phyloP scores from a whole-genome alignment of 2,329 filamentous ascomycete species.

The Diaporthe destruens region DNA sequence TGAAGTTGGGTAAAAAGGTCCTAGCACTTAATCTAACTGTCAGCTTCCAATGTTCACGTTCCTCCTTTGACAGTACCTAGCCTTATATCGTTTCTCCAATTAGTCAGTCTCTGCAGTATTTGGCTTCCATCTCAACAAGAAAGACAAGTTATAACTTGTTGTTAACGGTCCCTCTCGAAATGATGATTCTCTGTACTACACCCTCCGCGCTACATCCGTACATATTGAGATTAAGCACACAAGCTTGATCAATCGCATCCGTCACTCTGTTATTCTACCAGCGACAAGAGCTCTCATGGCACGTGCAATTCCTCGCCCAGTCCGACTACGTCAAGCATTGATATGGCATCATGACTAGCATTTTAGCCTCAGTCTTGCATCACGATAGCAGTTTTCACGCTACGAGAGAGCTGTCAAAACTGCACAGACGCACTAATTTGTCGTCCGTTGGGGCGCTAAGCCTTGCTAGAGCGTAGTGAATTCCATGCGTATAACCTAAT shows the following conservation, averaged over 20 bases:
- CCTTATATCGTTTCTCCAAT: too few species aligned
- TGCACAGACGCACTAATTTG: not conserved
- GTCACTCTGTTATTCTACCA: not conserved
- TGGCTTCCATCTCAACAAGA: not conserved
- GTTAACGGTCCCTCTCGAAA: too few species aligned
- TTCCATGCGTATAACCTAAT: not conserved
- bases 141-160: too few species aligned
- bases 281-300: not conserved
- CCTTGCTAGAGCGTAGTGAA: not conserved
- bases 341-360: not conserved
- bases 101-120: too few species aligned
- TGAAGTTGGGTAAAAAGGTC: not conserved
- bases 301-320: not conserved
- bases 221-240: not conserved
- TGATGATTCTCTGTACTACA: not conserved
- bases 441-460: not conserved
- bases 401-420: not conserved
- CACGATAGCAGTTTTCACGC: not conserved
- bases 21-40: not conserved
- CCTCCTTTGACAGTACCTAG: not conserved
- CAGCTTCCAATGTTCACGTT: not conserved
- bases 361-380: not conserved
- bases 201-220: fast-evolving
- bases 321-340: not conserved
- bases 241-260: not conserved